Base-by-base conservation (phyloP, 2,329 filamentous ascomycete genomes). In the Chalaropsis ovoidea region DNA sequence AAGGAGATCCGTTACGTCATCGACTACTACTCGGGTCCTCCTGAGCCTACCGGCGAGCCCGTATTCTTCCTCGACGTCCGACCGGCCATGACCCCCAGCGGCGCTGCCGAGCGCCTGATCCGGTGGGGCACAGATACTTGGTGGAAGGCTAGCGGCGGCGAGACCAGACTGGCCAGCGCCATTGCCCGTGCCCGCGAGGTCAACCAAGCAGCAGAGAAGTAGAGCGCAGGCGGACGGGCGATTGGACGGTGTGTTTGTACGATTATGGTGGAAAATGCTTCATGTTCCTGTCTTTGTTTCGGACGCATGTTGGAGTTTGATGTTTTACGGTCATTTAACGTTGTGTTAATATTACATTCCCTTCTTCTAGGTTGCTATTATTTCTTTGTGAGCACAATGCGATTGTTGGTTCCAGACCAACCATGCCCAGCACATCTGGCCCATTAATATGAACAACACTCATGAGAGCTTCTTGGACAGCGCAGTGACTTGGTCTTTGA, bases 61-160 rank as follows among this genome's bases (percentile, higher is more conserved):
- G 91, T 97, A 6, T 99, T 99, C 78, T 96, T 86, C 74, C 83
- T 99, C 65, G 94, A 99, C 73, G 94, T 99, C 22, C 83, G 94
- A 69, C 94, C 94, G 1, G 94, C 94, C 2, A 77, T 96, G 52
- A 90, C 89, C 0, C 91, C 91, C 2, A 86, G 83, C 0, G 87
- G 87, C 31, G 88, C 90, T 0, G 84, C 86, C 2, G 94, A 97
- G 79, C 82, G 94, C 63, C 76, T 91, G 68, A 84, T 96, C 73
- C 81, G 91, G 72, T 97, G 92, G 90, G 88, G 91, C 62, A 91
- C 89, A 10, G 93, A 97, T 75, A 82, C 95, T 8, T 99, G 94
- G 94, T 96, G 90, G 86, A 86, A 83, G 70, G 91, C 91, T 0
- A 89, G 85, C 64, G 92, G 92, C 0, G 89, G 85, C 13, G 65